A percentile compares a stretch with the other conserved stretches of the same genome.
These are phyloP conservation scores for Pseudocercospora crystallina DNA, from an alignment of 2,329 filamentous ascomycete species.

Conservation along the genomic window DNA sequence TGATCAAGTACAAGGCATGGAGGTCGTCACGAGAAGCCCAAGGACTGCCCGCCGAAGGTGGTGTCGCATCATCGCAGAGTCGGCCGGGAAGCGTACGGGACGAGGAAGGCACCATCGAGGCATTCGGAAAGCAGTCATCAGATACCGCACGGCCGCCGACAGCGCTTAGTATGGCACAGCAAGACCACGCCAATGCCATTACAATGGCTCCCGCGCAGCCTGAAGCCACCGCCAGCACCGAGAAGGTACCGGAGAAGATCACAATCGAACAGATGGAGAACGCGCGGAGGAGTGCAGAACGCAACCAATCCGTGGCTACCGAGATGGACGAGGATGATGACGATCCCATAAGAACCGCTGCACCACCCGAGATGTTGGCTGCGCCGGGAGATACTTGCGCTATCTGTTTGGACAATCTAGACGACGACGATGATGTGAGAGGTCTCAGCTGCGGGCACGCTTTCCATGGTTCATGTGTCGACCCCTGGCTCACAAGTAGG, in stretches of 20 bases:
- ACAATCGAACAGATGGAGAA: constrained; percentile 35
- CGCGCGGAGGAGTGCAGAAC: constrained; percentile 22
- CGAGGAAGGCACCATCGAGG: constrained; percentile 49
- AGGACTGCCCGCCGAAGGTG: constrained; percentile 79
- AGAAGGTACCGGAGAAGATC: constrained; percentile 33
- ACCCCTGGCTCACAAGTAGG: constrained; percentile 93
- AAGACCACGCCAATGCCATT: constrained; percentile 48
- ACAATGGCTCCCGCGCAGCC: constrained; percentile 21
- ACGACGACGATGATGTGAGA: constrained; percentile 93
- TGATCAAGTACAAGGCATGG: constrained; percentile 97
- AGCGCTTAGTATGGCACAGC: constrained; percentile 41
- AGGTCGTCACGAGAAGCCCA: constrained; percentile 77
- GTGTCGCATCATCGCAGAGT: constrained; percentile 73
- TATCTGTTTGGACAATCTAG: constrained; percentile 90
- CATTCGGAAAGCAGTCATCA: constrained; percentile 33
- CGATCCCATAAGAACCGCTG: constrained; percentile 75
- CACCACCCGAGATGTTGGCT: constrained; percentile 76
- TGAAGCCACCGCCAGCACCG: constrained; percentile 25
- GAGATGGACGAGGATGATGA: constrained; percentile 70
- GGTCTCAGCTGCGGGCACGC: constrained; percentile 95
- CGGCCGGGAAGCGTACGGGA: constrained; percentile 69
- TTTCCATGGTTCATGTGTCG: constrained; percentile 93
- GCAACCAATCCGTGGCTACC: constrained; percentile 38
- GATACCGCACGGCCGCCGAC: constrained; percentile 35
- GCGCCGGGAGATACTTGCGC: constrained; percentile 90